Conservation (phyloP, 768 basidiomycete species). For the Tulasnella sp. region DNA sequence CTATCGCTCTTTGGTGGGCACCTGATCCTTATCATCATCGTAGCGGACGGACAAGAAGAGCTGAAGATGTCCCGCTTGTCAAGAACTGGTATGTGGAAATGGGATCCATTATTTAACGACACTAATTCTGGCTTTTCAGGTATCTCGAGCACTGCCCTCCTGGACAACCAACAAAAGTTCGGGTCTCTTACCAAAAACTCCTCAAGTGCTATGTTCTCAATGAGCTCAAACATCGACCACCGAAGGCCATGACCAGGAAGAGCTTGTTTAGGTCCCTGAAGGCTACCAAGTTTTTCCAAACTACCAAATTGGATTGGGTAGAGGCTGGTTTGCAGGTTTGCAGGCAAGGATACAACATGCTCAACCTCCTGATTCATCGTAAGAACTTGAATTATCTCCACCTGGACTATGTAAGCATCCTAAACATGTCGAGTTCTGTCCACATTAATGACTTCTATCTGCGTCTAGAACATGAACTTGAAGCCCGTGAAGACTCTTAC, state of each 20-base stretch:
- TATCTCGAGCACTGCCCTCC: conserved; percentile 98
- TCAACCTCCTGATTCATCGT: conserved; percentile 95
- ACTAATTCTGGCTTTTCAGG: not conserved
- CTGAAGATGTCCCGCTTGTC: conserved; percentile 89
- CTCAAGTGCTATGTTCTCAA: conserved; percentile 93
- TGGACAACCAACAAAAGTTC: conserved; percentile 90
- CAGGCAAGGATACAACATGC: conserved; percentile 98
- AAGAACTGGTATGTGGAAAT: conserved; percentile 59
- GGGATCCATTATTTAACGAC: not conserved
- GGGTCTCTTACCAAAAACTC: conserved; percentile 97
- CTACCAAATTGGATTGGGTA: conserved; percentile 95
- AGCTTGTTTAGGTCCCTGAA: conserved; percentile 91
- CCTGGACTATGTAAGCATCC: conserved; percentile 54
- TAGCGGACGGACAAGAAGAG: conserved; percentile 82
- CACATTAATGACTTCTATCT: not conserved
- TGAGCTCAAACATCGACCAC: conserved; percentile 73
- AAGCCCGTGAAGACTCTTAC: conserved; percentile 82
- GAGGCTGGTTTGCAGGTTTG: conserved; percentile 98
- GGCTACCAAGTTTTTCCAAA: conserved; percentile 99
- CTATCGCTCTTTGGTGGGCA: conserved; percentile 97
- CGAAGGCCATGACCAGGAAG: conserved; percentile 97
- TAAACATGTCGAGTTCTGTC: not conserved
- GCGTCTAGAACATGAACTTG: conserved; percentile 69
- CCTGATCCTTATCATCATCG: conserved; percentile 91
- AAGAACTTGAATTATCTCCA: conserved; percentile 95